Evolutionary conservation across 768 basidiomycete species (phyloP), one percentile per base, ranked within the genome.

Genomic region (Hemileccinum rubropunctum): DNA sequence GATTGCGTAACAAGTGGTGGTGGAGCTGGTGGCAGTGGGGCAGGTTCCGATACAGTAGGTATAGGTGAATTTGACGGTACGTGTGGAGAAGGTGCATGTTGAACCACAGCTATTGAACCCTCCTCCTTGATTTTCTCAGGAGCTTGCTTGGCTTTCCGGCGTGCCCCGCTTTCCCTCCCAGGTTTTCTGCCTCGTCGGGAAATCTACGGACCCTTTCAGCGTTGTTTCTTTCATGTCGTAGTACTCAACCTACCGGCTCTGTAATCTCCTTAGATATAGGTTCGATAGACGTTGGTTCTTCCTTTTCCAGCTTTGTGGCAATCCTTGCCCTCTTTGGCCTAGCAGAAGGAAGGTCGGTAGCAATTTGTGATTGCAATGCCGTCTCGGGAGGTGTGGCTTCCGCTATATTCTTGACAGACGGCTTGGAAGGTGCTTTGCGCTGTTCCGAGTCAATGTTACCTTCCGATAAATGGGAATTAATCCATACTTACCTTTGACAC

Each of bases 281-380:
- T 43, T 50, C 57, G 6, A 50, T 7, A 20, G 44, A 52, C n/a
- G 35, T 47, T 20, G 48, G 40, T 21, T 60, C 66, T 44, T 59
- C 60, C 30, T 43, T 61, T 52, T 68, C 66, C 33, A 62, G 45
- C 42, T 66, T 71, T n/a, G 54, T n/a, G 23, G 47, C 14, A 41
- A 58, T 45, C 57, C 57, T 71, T 45, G 67, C 56, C 36, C 58
- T 65, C 63, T 68, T 68, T 20, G 67, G 54, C 35, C 51, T 70
- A 38, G 60, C 58, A 28, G 65, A 58, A 33, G 63, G 37, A 44
- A 57, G 50, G 10, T 62, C 64, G 13, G 27, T 43, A 34, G 58
- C 37, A 38, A 43, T 18, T 32, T 54, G 64, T 36, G 47, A 23
- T 48, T 54, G 57, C 11, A 47, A 59, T 26, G 45, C 35, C 17